Percentiles rank a stretch among this genome's conserved stretches.
Conservation (phyloP, 805 yeast genomes). For the Candida namnaoensis region DNA sequence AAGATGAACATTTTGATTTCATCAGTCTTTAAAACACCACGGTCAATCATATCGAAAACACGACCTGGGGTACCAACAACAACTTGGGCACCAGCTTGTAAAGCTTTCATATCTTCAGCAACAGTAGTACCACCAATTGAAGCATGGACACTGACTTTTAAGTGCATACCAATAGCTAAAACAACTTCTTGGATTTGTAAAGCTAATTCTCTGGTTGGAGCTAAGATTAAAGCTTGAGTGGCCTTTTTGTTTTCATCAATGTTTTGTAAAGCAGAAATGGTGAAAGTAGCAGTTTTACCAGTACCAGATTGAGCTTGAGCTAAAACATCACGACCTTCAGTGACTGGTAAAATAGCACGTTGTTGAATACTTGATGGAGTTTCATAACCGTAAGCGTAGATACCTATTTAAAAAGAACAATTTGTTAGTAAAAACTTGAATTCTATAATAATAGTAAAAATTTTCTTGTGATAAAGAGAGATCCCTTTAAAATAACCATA, state of each 20-base stretch:
- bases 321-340: conserved; percentile 88
- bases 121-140: conserved; percentile 96
- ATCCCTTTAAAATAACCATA: no score
- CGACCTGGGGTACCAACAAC: conserved; percentile 99
- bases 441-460: background rate
- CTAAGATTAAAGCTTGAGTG: conserved; percentile 88
- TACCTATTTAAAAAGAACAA: conserved; percentile 34
- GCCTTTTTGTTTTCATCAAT: conserved; percentile 65
- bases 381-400: conserved; percentile 91
- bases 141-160: conserved; percentile 89
- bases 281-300: conserved; percentile 97
- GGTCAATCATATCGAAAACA: conserved; percentile 90
- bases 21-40: conserved; percentile 75
- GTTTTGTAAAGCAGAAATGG: conserved; percentile 71
- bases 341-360: conserved; percentile 93
- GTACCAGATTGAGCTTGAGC: conserved; percentile 99
- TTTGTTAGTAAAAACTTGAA: conserved; percentile 4
- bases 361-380: conserved; percentile 96
- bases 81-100: conserved; percentile 81
- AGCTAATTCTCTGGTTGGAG: conserved; percentile 98
- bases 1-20: conserved; percentile 88
- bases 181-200: conserved; percentile 93
- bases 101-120: conserved; percentile 79
- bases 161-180: conserved; percentile 79
- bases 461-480: no score